Evolutionary conservation across 75 land plant species (phyloP).

Genomic region (Cupressus sempervirens): DNA sequence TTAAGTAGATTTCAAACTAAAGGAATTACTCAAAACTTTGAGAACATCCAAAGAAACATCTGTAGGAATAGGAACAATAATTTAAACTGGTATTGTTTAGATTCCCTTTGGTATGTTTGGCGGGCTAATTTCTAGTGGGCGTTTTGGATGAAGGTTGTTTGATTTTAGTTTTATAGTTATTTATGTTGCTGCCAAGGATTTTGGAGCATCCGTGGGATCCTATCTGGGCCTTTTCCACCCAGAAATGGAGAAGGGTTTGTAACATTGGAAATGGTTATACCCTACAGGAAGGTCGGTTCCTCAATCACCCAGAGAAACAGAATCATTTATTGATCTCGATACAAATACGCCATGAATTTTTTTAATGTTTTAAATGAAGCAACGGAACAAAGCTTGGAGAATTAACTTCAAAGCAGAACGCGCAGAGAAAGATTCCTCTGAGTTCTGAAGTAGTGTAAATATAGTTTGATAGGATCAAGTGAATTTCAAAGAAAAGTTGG

Average conservation of each 20-base stretch:
- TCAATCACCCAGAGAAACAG: not conserved
- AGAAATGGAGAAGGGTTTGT: slow-evolving; percentile 39
- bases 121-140: not conserved
- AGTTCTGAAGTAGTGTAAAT: no score
- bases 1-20: no score
- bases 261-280: slow-evolving; percentile 33
- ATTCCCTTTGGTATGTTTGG: not conserved
- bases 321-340: no score
- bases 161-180: slow-evolving; percentile 21
- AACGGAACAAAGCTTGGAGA: no score
- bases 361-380: no score
- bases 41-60: not conserved
- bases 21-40: not conserved
- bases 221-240: slow-evolving; percentile 28
- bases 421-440: no score
- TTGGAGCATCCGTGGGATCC: slow-evolving; percentile 34
- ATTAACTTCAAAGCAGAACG: no score
- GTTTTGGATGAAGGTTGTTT: not conserved
- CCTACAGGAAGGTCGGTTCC: slow-evolving; percentile 16
- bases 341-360: no score
- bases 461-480: no score
- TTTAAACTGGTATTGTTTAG: not conserved
- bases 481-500: no score
- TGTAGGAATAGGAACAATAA: not conserved
- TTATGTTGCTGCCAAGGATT: slow-evolving; percentile 52